phyloP scores from a whole-genome alignment of 495 filamentous ascomycete genomes.

The Aspergillus bertholletiae region DNA sequence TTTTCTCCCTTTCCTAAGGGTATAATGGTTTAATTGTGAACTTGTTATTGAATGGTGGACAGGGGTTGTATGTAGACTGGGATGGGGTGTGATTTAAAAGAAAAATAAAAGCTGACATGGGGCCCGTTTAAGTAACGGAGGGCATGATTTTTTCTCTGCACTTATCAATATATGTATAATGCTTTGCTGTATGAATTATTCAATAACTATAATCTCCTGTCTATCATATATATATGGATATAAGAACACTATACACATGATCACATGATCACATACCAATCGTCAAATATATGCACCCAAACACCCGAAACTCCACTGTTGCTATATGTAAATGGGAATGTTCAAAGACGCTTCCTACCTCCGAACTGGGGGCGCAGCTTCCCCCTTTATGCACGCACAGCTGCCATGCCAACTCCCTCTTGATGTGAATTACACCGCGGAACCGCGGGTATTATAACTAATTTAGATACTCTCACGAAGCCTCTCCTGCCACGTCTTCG shows the following conservation, averaged over 20 bases:
- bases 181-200: background rate
- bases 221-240: background rate
- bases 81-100: no score
- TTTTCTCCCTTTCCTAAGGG: no score
- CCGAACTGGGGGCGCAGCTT: background rate
- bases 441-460: background rate
- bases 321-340: background rate
- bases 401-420: background rate
- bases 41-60: no score
- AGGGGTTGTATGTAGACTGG: no score
- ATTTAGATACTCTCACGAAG: conserved; percentile 6
- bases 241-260: background rate
- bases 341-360: background rate
- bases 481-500: conserved; percentile 15
- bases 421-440: background rate
- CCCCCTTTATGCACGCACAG: background rate
- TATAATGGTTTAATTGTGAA: no score
- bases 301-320: background rate
- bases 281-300: background rate
- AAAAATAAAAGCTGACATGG: no score
- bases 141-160: no score
- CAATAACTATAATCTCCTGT: background rate
- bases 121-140: no score
- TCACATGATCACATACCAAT: background rate
- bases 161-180: background rate